Evolutionary conservation across 176 grass and related monocot genomes (phyloP).

Genomic region (Carex kokanica): DNA sequence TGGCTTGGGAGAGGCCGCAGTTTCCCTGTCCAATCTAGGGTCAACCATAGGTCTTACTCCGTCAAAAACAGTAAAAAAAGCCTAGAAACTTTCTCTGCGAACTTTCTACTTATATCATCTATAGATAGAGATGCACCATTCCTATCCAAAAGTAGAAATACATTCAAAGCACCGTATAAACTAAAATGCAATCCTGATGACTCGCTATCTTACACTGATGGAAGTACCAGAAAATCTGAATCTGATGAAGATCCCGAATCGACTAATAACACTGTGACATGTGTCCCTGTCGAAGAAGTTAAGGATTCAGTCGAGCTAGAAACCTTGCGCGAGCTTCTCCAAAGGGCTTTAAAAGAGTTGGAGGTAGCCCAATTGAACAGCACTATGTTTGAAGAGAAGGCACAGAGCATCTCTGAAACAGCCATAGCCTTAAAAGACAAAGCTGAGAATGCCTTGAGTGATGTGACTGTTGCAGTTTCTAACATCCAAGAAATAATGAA

Average conservation of each 20-base stretch:
- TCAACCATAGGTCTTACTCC: slow-evolving; percentile 15
- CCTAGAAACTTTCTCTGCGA: neutral
- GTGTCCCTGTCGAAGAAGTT: slow-evolving; percentile 34
- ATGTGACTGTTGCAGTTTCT: slow-evolving; percentile 47
- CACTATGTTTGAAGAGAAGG: slow-evolving; percentile 87
- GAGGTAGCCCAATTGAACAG: slow-evolving; percentile 70
- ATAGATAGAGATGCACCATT: slow-evolving; percentile 25
- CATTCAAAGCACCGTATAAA: neutral
- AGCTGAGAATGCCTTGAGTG: slow-evolving; percentile 43
- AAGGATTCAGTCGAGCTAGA: slow-evolving; percentile 34
- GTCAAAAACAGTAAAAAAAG: slow-evolving; percentile 6
- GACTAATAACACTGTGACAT: neutral
- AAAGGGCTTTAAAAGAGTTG: slow-evolving; percentile 52
- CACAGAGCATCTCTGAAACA: slow-evolving; percentile 68
- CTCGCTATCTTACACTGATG: slow-evolving; percentile 54
- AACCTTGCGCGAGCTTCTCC: slow-evolving; percentile 49
- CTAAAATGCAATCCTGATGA: slow-evolving; percentile 64
- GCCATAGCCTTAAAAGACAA: slow-evolving; percentile 85
- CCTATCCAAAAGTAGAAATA: slow-evolving; percentile 22
- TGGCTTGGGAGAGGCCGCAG: slow-evolving; percentile 7
- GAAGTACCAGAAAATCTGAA: slow-evolving; percentile 30
- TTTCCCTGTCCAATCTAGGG: slow-evolving; percentile 23
- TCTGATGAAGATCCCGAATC: slow-evolving; percentile 11
- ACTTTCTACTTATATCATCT: neutral
- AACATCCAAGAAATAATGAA: slow-evolving; percentile 65